Conservation (phyloP, 2,329 filamentous ascomycete species). For the Diaporthe amygdali region DNA sequence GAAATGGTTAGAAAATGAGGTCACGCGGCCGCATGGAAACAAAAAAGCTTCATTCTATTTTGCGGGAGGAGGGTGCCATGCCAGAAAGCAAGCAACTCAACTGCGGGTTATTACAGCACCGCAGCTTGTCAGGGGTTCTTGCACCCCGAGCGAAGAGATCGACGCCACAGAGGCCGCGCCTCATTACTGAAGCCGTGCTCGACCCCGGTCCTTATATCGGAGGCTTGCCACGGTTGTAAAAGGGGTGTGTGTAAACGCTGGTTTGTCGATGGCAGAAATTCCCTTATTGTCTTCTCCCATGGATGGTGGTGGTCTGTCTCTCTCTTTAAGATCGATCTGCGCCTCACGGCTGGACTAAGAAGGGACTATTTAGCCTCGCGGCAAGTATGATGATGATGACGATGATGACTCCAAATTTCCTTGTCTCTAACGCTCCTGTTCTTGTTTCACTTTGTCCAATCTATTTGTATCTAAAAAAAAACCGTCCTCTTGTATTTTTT, state of each 20-base stretch:
- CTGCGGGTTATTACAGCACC: constrained; percentile 34
- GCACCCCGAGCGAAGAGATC: not conserved
- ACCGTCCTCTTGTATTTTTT: not conserved
- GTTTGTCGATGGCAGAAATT: not conserved
- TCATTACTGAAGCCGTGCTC: not conserved
- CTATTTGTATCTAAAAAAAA: not conserved
- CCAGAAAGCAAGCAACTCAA: constrained; percentile 5
- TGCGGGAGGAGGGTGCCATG: not conserved
- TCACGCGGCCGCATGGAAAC: constrained; percentile 33
- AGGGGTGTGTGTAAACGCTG: not conserved
- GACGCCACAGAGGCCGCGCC: not conserved
- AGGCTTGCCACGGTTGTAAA: not conserved
- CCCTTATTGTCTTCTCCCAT: not conserved
- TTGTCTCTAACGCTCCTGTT: constrained; percentile 12
- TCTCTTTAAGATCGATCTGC: constrained; percentile 34
- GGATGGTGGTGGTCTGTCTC: constrained; percentile 15
- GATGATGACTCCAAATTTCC: constrained; percentile 28
- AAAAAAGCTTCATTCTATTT: not conserved
- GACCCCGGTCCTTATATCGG: not conserved
- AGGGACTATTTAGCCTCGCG: constrained; percentile 35
- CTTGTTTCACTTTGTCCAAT: not conserved
- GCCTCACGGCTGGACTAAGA: constrained; percentile 38
- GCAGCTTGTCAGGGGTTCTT: constrained; percentile 22
- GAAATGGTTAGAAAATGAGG: constrained; percentile 27
- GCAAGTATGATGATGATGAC: constrained; percentile 32